Base-by-base conservation (phyloP, 75 land plant genomes). In the Azolla pinnata region DNA sequence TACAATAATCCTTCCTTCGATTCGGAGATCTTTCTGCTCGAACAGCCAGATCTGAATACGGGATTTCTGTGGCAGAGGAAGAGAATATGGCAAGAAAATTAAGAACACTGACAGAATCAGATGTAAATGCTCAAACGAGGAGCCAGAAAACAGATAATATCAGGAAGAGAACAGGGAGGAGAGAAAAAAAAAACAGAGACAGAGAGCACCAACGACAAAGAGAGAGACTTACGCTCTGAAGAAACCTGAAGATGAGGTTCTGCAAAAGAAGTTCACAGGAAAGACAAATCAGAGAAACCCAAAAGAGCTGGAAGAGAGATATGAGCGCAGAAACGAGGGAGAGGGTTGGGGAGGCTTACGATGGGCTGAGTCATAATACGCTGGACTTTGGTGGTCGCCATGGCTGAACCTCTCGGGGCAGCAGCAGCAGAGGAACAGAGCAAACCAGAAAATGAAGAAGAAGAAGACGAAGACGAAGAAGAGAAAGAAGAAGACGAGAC, bases 11-110 rank as follows among this genome's bases (percentile, higher is more conserved):
- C 92, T 77, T 23, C 96, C 96, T 71, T 89, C 96, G 23, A 89
- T 89, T 56, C 96, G 72, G 67, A 76, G 17, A 57, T 86, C 96
- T 64, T 86, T 86, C 84, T 89, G 96, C 78, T 89, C 96, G 51
- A 86, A 89, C 27, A 89, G 82, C 96, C 87, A 89, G 44, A 89
- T 80, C 68, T 86, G 86, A 63, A 88, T 85, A n/a, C 89, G 78
- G 19, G 93, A 85, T 76, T 88, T 88, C 80, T 79, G 78, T 26
- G 34, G 1, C 31, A 59, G 3, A 33, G 24, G 24, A 38, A 33
- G 17, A 46, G n/a, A n/a, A n/a, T n/a, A n/a, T n/a, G n/a, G n/a
- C 44, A 42, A 17, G 17, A 17, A 42, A 42, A 42, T 42, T 42
- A 10, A 42, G 44, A 42, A 10, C 17, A 10, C 44, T 42, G n/a